These are phyloP conservation scores for Clonostachys rhizophaga DNA, from an alignment of 2,329 filamentous ascomycete genomes.

Conservation along the genomic window DNA sequence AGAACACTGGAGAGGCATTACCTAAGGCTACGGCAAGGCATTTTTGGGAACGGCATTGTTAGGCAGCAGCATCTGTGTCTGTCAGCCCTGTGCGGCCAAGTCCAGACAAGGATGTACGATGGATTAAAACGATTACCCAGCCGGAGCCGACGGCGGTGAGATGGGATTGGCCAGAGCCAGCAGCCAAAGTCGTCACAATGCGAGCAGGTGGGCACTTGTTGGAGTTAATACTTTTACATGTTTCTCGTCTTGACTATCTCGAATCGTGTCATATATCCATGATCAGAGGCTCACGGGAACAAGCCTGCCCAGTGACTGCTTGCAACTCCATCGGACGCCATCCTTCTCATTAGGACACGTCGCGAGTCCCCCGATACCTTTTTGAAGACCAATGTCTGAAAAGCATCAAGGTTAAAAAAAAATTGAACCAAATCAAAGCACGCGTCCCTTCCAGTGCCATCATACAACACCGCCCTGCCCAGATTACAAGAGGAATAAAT, in stretches of 20 bases:
- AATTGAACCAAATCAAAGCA: constrained; percentile 22
- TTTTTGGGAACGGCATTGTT: too few species aligned
- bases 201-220: too few species aligned
- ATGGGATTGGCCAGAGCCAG: too few species aligned
- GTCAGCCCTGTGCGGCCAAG: too few species aligned
- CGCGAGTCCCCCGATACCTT: constrained; percentile 15
- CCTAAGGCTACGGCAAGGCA: too few species aligned
- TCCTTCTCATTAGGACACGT: constrained; percentile 19
- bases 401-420: constrained; percentile 6
- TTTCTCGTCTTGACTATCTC: constrained; percentile 16
- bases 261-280: constrained; percentile 11
- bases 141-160: too few species aligned
- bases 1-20: too few species aligned
- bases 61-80: too few species aligned
- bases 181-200: too few species aligned
- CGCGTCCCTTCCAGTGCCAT: constrained; percentile 30
- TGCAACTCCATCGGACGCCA: constrained; percentile 16
- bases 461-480: constrained; percentile 33
- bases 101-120: too few species aligned
- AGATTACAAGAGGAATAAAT: constrained; percentile 17
- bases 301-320: constrained; percentile 8
- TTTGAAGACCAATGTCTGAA: neutral
- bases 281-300: constrained; percentile 14
- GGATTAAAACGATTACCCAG: too few species aligned
- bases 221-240: constrained; percentile 17